These are phyloP conservation scores for Sequoiadendron giganteum DNA, from an alignment of 75 land plant species.

Conservation along the genomic window DNA sequence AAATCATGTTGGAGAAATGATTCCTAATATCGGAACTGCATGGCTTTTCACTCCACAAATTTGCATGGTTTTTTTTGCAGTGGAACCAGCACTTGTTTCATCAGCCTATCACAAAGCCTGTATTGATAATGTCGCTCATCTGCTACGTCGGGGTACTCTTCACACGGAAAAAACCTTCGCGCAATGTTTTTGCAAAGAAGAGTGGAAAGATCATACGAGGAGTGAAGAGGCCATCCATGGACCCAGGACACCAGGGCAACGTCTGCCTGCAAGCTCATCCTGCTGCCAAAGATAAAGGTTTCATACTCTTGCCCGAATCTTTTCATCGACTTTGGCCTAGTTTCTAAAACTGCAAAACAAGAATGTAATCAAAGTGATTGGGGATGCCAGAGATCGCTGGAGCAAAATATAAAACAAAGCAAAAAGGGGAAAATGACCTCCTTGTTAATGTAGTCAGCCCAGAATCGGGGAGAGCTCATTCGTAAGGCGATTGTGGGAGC, in stretches of 20 bases:
- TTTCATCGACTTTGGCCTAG: neutral
- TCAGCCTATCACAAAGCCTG: too few relatives aligned
- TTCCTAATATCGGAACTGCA: too few relatives aligned
- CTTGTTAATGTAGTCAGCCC: conserved; percentile 20
- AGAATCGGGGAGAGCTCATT: conserved; percentile 13
- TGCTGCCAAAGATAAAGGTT: neutral
- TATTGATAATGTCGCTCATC: too few relatives aligned
- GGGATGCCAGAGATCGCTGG: neutral
- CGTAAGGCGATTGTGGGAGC: conserved; percentile 5
- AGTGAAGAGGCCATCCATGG: neutral
- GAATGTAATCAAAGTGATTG: neutral
- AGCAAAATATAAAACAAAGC: neutral
- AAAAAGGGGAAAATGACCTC: neutral
- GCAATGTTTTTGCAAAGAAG: too few relatives aligned
- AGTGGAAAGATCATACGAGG: too few relatives aligned
- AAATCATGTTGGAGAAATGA: too few relatives aligned
- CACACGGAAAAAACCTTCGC: too few relatives aligned
- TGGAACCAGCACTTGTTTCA: too few relatives aligned
- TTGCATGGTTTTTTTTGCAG: too few relatives aligned
- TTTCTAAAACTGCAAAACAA: neutral
- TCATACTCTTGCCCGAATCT: neutral
- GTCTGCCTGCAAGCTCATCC: neutral
- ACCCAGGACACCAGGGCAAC: neutral
- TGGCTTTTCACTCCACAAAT: too few relatives aligned
- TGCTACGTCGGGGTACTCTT: too few relatives aligned